Percentiles rank a stretch among this genome's conserved stretches.
Conservation (phyloP, 2,329 filamentous ascomycete genomes). For the Coleophoma crateriformis region DNA sequence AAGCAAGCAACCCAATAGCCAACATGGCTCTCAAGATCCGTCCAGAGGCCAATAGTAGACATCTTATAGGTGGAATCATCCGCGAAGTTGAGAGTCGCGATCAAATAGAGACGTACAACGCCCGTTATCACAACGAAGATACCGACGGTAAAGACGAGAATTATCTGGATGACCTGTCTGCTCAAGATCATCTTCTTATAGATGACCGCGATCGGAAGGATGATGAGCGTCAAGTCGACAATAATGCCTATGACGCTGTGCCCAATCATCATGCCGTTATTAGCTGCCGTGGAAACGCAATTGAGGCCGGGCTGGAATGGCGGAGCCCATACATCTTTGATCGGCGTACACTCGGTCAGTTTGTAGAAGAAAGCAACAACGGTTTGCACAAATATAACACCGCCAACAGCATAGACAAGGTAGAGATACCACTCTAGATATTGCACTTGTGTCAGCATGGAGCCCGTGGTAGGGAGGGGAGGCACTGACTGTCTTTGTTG, state of each 20-base stretch:
- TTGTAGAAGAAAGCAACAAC: conserved; percentile 7
- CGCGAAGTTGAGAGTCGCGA: conserved; percentile 2
- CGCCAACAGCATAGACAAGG: conserved; percentile 3
- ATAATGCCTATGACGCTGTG: conserved; percentile 27
- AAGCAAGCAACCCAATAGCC: conserved; percentile 38
- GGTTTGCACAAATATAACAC: conserved; percentile 5
- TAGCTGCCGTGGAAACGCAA: conserved; percentile 18
- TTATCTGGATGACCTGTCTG: conserved; percentile 26
- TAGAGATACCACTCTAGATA: conserved; percentile 3
- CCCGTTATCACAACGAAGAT: conserved; percentile 30
- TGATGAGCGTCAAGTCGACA: conserved; percentile 29
- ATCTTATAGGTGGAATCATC: not conserved
- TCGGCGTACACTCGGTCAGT: conserved; percentile 8
- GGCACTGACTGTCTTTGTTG: conserved; percentile 26
- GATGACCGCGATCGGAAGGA: conserved; percentile 32
- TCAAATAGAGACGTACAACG: conserved; percentile 29
- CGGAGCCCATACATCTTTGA: conserved; percentile 1
- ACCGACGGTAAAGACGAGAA: conserved; percentile 32
- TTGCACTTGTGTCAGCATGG: not conserved
- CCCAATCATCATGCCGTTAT: conserved; percentile 27
- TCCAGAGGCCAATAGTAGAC: conserved; percentile 6
- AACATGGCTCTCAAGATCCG: conserved; percentile 32
- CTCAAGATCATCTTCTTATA: conserved; percentile 30
- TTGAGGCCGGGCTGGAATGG: conserved; percentile 13
- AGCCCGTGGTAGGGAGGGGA: not conserved